These are phyloP conservation scores for Bertia moriformis DNA, from an alignment of 2,329 filamentous ascomycete species.

Conservation along the genomic window DNA sequence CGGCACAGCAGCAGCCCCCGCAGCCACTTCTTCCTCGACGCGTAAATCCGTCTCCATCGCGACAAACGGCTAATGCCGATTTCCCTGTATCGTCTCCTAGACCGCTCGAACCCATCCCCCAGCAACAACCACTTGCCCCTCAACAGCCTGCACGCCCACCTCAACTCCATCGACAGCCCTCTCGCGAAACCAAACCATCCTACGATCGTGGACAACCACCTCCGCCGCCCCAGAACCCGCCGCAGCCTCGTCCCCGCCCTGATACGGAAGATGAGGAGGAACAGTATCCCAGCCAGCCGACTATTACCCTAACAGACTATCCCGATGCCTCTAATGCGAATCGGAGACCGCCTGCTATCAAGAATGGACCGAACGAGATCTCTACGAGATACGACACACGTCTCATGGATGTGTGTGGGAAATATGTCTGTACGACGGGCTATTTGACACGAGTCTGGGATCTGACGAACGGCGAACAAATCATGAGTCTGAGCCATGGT, in stretches of 20 bases:
- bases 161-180: not conserved
- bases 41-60: too few species aligned
- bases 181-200: not conserved
- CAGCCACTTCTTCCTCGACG: too few species aligned
- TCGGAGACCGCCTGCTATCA: constrained; percentile 64
- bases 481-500: constrained; percentile 70
- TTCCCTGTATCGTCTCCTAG: not conserved
- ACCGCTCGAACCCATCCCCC: too few species aligned
- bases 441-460: constrained; percentile 82
- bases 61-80: too few species aligned
- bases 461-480: constrained; percentile 62
- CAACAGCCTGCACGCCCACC: not conserved
- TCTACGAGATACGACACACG: constrained; percentile 75
- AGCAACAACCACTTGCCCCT: not conserved
- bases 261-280: not conserved
- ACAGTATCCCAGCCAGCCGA: constrained; percentile 27
- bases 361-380: constrained; percentile 61
- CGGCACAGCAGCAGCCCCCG: too few species aligned
- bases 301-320: constrained; percentile 46
- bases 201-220: too few species aligned
- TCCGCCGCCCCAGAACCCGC: too few species aligned
- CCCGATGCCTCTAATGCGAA: constrained; percentile 78
- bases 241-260: too few species aligned
- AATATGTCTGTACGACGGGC: constrained; percentile 74
- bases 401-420: constrained; percentile 74